Evolutionary conservation across 257 asterid species (phyloP), one percentile per base, ranked within the genome.

Genomic region (Solanum chmielewskii): DNA sequence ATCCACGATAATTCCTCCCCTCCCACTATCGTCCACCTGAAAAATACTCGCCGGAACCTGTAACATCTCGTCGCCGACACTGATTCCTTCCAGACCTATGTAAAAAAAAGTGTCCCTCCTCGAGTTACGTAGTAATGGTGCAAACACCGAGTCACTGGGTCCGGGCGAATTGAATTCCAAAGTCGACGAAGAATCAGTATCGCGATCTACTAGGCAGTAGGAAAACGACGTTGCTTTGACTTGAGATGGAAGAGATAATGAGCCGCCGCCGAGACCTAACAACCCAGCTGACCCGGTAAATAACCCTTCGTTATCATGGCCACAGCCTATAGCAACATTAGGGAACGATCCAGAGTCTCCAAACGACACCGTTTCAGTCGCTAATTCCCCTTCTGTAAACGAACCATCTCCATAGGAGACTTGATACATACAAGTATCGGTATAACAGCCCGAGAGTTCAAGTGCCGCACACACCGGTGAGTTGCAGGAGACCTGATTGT

Each of bases 391-490:
- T 1, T 89, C 45, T 1, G 98, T 91, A 86, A 70, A 90, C 27
- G 99, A 96, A 0, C 96, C 97, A 76, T 96, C 98, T 3, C 96
- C 97, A 87, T 95, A 96, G 4, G 90, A 10, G 31, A 95, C 95
- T 89, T 87, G 88, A 73, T 95, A 93, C 6, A 87, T 85, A 13
- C 98, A 93, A 23, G 73, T 44, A 9, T 39, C 88, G 4, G 9
- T 2, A 0, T 75, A 44, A 84, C 98, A 96, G 5, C 85, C 83
- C 47, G 94, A 87, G 44, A 69, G 44, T 11, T 86, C 83, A 68
- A 87, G 29, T 9, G 47, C 20, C 9, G 23, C 5, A 3, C 89
- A 87, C 27, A 25, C 84, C 2, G 37, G 45, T 10, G 83, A 66
- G 15, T 39, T 68, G 56, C 89, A 88, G 11, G 77, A 3, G 29